Evolutionary conservation across 805 yeast genomes (phyloP), one percentile per base, ranked within the genome.

Genomic region (Metschnikowia dekortorum): DNA sequence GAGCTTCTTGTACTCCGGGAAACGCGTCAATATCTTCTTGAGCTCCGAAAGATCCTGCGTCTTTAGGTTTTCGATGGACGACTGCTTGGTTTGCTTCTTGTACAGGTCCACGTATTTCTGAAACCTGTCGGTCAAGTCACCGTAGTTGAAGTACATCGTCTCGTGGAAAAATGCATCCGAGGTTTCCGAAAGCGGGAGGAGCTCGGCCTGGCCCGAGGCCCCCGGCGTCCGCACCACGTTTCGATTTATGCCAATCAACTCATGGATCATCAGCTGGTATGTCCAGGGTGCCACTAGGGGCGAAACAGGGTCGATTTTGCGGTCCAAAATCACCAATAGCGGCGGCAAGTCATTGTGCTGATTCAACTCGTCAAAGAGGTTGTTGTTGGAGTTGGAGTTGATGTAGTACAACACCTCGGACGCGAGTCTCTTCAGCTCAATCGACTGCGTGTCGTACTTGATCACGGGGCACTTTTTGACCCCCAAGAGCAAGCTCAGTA

Each of bases 231-330:
- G 85, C 4, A 89, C 96, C 2, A 91, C 79, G 59, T 94, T 92
- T 62, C 89, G 85, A 33, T 75, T 71, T 51, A 94, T 87, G 2
- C 92, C 96, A 31, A 94, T 72, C 22, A 90, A 77, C 64, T 95
- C 98, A 65, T 92, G 96, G 14, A 94, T 89, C 98, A 94, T 92
- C 2, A 97, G 87, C 64, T 92, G 98, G 68, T 89, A 94, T 1
- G 99, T 91, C 99, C 99, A 94, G 2, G 98, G 99, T 37, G 85
- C 81, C 44, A 94, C 70, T 31, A 94, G 75, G 1, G 99, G 97
- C 0, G 99, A 92, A 11, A 92, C 74, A 2, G 99, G 97, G 67
- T 94, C 99, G 61, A 82, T 86, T 51, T 83, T 80, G 47, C 99
- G 76, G 66, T 94, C 98, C 44, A 94, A 62, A 2, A 94, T 73